Evolutionary conservation across 495 filamentous ascomycete genomes (phyloP), one percentile per base, ranked within the genome.

Genomic region (Friedmanniomyces endolithicus): DNA sequence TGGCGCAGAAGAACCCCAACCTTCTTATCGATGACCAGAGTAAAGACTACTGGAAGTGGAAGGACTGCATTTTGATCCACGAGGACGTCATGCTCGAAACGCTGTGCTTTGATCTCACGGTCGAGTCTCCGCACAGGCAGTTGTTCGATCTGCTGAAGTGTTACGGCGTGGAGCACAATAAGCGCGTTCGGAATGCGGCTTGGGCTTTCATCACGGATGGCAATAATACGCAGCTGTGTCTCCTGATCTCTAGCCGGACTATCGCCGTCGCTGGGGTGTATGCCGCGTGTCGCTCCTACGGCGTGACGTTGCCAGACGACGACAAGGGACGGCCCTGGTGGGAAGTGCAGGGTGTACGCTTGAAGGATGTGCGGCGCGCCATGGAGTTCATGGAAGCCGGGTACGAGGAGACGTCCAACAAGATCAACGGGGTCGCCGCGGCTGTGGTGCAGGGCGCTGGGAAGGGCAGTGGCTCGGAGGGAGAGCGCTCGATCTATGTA

Each of bases 41-140:
- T 40, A 96, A 95, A 59, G 92, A 97, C 58, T 98, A 86, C 66
- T 98, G 92, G 92, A 76, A 81, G 65, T 98, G 92, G 92, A 80
- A 86, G 46, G 92, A 99, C 63, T 88, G 83, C 51, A 90, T 99
- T 44, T 74, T 96, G 1, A 80, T 82, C 58, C 84, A 88, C 63
- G 92, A 99, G 71, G 94, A 97, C 63, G 70, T 88, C 41, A 80
- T 97, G 69, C 76, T 99, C 7, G 92, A 99, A 70, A 78, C 78
- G 40, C 74, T 97, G 33, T 97, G 92, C 65, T 99, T 99, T 66
- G 94, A 99, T 68, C 70, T 99, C 31, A 83, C 86, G 67, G 72
- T 95, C 31, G 85, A 94, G 58, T 80, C 83, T 47, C 89, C 94
- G 1, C 88, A 95, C 70, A 78, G 80, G 54, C 78, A 81, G 31